Evolutionary conservation across 148 eudicot species (phyloP), one percentile per base, ranked within the genome.

Genomic region (Rhododendron molle): DNA sequence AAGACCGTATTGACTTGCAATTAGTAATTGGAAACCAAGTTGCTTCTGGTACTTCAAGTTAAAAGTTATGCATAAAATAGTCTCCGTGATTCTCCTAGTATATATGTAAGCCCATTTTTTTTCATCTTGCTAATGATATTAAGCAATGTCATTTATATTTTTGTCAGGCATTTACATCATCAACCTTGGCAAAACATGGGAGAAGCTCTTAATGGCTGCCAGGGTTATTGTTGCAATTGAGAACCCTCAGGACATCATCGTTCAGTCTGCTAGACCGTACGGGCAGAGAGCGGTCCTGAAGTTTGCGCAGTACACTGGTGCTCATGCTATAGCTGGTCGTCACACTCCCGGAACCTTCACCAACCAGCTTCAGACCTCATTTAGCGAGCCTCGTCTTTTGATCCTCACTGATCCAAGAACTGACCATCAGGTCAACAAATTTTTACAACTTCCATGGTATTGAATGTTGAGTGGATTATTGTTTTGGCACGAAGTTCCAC

Each of bases 291-390:
- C 82, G 0, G 82, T 80, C n/a, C 52, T 80, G 44, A 80, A 80
- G 82, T 80, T 80, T 80, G 82, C 82, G 3, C 82, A 80, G 82
- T 80, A 80, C 82, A 80, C 82, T 50, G 82, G 82, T 80, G 67
- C 67, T 50, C 82, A 80, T 52, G 82, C 82, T 5, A 80, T 80
- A 50, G 82, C 82, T 52, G 82, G 82, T 80, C 82, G 82, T 52
- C 82, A 80, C 65, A 80, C 82, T 28, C 82, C 82, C 0, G 82
- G 82, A 80, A 80, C 82, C 2, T 80, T 80, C 44, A 80, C 82
- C 54, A 80, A 80, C 43, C 82, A 80, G 65, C 82, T 80, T 32
- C 82, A 80, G 67, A 80, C 82, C 36, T 50, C 82, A 30, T 80
- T 80, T 52, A 80, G 52, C 6, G 82, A 80, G 82, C 82, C 82